Conservation (phyloP, 768 basidiomycete genomes). For the Rickenella mellea region DNA sequence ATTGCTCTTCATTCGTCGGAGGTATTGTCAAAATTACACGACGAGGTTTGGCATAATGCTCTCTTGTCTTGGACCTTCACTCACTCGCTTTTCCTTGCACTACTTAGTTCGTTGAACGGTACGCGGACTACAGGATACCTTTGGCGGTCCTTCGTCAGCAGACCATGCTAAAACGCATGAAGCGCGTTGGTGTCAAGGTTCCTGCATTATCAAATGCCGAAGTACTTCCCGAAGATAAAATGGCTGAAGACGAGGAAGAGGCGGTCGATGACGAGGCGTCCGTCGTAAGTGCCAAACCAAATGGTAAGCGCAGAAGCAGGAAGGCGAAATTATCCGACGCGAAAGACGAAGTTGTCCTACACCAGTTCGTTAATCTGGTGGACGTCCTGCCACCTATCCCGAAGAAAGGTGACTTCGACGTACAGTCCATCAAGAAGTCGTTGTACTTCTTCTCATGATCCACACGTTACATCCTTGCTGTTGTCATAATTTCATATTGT, state of each 20-base stretch:
- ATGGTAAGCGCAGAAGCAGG: conserved; percentile 3
- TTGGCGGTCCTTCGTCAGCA: conserved; percentile 34
- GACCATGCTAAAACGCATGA: conserved; percentile 21
- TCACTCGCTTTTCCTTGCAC: conserved; percentile 1
- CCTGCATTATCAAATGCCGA: conserved; percentile 2
- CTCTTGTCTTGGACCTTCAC: background rate
- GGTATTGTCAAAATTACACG: conserved; percentile 59
- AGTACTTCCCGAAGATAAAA: conserved; percentile 13
- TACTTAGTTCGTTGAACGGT: conserved; percentile 63
- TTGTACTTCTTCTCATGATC: conserved; percentile 89
- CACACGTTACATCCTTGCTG: no score
- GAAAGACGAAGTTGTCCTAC: conserved; percentile 19
- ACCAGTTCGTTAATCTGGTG: conserved; percentile 65
- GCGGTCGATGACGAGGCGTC: conserved; percentile 6
- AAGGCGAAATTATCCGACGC: conserved; percentile 21
- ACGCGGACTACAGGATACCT: conserved; percentile 63
- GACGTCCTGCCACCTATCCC: conserved; percentile 79
- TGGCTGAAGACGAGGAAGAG: conserved; percentile 8
- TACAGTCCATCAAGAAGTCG: conserved; percentile 70
- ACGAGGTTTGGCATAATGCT: conserved; percentile 47
- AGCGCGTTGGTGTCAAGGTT: conserved; percentile 5
- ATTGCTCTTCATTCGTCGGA: conserved; percentile 86
- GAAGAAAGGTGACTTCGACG: conserved; percentile 77
- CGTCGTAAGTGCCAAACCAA: conserved; percentile 3
- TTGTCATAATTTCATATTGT: no score